These are phyloP conservation scores for Wallacemonas collosoma DNA, from an alignment of 208 protist genomes.

Conservation along the genomic window DNA sequence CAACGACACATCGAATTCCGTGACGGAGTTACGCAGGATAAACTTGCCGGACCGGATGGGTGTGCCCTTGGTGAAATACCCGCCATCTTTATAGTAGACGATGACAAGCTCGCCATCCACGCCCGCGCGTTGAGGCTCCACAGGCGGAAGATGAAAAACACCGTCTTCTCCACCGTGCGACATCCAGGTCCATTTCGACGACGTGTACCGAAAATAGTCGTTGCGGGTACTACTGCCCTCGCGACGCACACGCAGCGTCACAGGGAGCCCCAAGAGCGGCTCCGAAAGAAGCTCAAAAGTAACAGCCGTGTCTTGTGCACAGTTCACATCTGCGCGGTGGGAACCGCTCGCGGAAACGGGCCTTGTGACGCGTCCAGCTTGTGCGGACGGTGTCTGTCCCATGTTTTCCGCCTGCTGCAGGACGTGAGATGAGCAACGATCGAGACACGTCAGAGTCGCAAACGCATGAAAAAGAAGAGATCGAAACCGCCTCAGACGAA, in stretches of 20 bases:
- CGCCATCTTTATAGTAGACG: slow-evolving; percentile 8
- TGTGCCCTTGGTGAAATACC: background rate
- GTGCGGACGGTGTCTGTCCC: too few species aligned
- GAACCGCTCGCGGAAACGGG: background rate
- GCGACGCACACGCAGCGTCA: slow-evolving; percentile 5
- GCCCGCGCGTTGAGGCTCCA: background rate
- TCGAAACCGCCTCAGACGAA: too few species aligned
- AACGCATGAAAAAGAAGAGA: too few species aligned
- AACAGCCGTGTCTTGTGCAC: background rate
- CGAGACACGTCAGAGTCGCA: too few species aligned
- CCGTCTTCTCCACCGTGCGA: background rate
- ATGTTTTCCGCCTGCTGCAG: too few species aligned
- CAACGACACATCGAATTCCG: background rate
- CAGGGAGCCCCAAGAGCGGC: slow-evolving; percentile 1
- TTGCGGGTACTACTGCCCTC: background rate
- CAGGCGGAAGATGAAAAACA: background rate
- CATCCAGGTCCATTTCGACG: slow-evolving; percentile 2
- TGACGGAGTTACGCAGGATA: background rate
- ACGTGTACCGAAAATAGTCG: background rate
- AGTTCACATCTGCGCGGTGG: background rate
- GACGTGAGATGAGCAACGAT: too few species aligned
- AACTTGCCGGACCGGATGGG: background rate
- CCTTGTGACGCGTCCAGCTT: background rate
- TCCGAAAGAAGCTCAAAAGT: slow-evolving; percentile 8
- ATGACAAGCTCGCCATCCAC: background rate